Evolutionary conservation across 2,329 filamentous ascomycete species (phyloP).

Genomic region (Cladophialophora carrionii): DNA sequence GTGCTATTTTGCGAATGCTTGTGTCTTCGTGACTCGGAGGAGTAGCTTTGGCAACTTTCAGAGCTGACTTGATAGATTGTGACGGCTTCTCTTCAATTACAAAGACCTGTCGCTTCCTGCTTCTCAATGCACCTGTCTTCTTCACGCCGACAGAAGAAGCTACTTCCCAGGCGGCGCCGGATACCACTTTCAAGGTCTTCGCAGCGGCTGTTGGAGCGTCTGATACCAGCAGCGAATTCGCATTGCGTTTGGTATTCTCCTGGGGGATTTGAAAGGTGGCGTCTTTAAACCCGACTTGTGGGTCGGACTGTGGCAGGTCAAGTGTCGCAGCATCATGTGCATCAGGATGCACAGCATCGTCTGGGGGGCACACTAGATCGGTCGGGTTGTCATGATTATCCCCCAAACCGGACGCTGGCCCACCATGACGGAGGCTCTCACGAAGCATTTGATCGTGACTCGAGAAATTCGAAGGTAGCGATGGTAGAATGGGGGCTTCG

Average conservation of each 20-base stretch:
- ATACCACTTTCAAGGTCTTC: conserved; percentile 29
- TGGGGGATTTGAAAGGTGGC: not conserved
- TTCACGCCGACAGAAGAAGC: conserved; percentile 11
- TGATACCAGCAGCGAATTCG: not conserved
- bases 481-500: conserved; percentile 6
- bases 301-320: not conserved
- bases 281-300: not conserved
- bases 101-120: conserved; percentile 38
- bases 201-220: not conserved
- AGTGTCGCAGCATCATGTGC: not conserved
- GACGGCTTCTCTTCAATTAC: conserved; percentile 16
- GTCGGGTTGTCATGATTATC: not conserved
- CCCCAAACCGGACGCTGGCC: not conserved
- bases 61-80: conserved; percentile 31
- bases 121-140: conserved; percentile 30
- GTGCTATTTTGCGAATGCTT: conserved; percentile 2
- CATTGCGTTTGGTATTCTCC: not conserved
- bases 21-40: conserved; percentile 5
- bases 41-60: conserved; percentile 34
- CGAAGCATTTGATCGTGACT: conserved; percentile 21
- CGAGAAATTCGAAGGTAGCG: conserved; percentile 25
- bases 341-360: not conserved
- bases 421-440: conserved; percentile 2
- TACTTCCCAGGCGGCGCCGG: conserved; percentile 30
- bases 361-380: not conserved